Conservation (phyloP, 1,284 basidiomycete species). For the Ustilago curta region DNA sequence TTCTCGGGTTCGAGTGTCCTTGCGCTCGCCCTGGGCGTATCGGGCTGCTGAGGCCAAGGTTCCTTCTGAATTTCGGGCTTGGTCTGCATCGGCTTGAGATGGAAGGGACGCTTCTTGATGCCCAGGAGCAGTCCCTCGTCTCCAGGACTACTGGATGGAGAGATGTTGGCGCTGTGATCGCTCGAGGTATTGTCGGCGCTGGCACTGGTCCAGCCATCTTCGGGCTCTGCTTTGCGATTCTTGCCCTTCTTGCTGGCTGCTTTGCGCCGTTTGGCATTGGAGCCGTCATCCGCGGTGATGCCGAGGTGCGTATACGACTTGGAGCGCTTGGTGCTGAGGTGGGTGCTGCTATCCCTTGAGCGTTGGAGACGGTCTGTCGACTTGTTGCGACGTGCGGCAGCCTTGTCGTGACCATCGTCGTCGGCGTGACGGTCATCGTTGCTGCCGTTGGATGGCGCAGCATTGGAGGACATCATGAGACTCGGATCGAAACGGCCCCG, state of each 20-base stretch:
- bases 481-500: slow-evolving; percentile 54
- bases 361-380: slow-evolving; percentile 56
- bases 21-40: slow-evolving; percentile 42
- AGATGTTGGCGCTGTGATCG: slow-evolving; percentile 29
- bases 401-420: slow-evolving; percentile 23
- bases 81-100: slow-evolving; percentile 21
- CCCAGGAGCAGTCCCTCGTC: slow-evolving; percentile 56
- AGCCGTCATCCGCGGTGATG: slow-evolving; percentile 32
- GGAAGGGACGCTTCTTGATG: slow-evolving; percentile 52
- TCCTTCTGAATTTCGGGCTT: slow-evolving; percentile 33
- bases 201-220: slow-evolving; percentile 58
- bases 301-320: slow-evolving; percentile 57
- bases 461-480: slow-evolving; percentile 58
- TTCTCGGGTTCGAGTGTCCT: slow-evolving; percentile 23
- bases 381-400: slow-evolving; percentile 40
- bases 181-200: slow-evolving; percentile 46
- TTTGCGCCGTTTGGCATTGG: slow-evolving; percentile 34
- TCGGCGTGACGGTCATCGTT: slow-evolving; percentile 19
- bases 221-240: slow-evolving; percentile 25
- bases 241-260: slow-evolving; percentile 28
- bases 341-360: slow-evolving; percentile 48
- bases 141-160: slow-evolving; percentile 38
- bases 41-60: slow-evolving; percentile 31
- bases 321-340: slow-evolving; percentile 52
- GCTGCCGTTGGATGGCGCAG: slow-evolving; percentile 16